Evolutionary conservation across 2,329 filamentous ascomycete species (phyloP).

Genomic region (Tolypocladium tropicale): DNA sequence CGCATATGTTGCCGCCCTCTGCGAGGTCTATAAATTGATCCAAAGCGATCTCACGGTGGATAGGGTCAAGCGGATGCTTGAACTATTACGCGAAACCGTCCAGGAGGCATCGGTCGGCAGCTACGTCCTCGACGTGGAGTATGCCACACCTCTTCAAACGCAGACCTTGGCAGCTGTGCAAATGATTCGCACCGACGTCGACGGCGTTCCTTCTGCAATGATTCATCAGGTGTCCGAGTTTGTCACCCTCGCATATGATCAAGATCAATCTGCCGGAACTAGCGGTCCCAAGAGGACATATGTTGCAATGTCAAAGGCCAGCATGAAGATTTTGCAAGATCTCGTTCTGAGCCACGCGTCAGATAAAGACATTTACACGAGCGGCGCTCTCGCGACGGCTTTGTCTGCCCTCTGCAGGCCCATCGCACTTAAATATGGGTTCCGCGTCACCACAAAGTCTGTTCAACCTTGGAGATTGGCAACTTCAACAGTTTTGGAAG

Average conservation of each 20-base stretch:
- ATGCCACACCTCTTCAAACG: constrained; percentile 61
- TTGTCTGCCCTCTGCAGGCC: constrained; percentile 59
- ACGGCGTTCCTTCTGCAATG: constrained; percentile 56
- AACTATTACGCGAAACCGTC: constrained; percentile 60
- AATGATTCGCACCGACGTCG: constrained; percentile 55
- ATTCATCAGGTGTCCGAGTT: constrained; percentile 61
- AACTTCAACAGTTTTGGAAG: constrained; percentile 57
- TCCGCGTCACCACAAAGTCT: constrained; percentile 60
- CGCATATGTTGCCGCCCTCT: constrained; percentile 69
- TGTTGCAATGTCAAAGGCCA: constrained; percentile 76
- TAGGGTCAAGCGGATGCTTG: constrained; percentile 57
- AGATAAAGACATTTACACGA: constrained; percentile 58
- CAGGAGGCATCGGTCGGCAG: constrained; percentile 56
- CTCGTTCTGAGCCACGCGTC: constrained; percentile 49
- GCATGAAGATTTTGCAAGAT: constrained; percentile 59
- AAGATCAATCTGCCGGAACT: constrained; percentile 22
- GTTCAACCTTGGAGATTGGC: constrained; percentile 71
- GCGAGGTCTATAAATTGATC: constrained; percentile 70
- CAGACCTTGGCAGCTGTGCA: constrained; percentile 59
- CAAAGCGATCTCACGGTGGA: constrained; percentile 51
- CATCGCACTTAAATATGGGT: constrained; percentile 72
- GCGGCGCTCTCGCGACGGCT: constrained; percentile 54
- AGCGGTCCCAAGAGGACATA: constrained; percentile 57
- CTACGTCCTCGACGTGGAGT: constrained; percentile 64
- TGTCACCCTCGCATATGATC: constrained; percentile 56